Evolutionary conservation across 192 early-diverging fungal genomes (phyloP).

Genomic region (Geranomyces variabilis): DNA sequence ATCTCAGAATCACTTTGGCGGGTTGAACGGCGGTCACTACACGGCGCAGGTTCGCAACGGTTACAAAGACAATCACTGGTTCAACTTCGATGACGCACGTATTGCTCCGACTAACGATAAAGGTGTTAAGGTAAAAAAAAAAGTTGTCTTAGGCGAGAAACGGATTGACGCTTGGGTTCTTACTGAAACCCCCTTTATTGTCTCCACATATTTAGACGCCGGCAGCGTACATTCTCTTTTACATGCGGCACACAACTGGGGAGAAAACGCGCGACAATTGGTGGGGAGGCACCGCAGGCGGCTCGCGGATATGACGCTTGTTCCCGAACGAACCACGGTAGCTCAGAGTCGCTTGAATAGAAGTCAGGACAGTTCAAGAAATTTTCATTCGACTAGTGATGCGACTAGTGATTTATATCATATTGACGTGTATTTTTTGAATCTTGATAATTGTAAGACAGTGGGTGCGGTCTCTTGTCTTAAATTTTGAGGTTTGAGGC

Average conservation of each 20-base stretch:
- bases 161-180: slow-evolving; percentile 68
- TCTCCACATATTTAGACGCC: slow-evolving; percentile 36
- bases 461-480: no score
- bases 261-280: slow-evolving; percentile 32
- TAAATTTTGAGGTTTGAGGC: no score
- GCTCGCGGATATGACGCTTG: no score
- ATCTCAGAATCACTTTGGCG: slow-evolving; percentile 76
- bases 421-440: no score
- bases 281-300: slow-evolving; percentile 28
- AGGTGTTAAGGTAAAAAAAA: slow-evolving; percentile 44
- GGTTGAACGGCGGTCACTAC: slow-evolving; percentile 81
- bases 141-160: no score
- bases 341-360: no score
- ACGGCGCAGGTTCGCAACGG: slow-evolving; percentile 75
- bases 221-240: slow-evolving; percentile 69
- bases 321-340: no score
- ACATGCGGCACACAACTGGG: slow-evolving; percentile 40
- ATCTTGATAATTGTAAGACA: no score
- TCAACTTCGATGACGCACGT: slow-evolving; percentile 77
- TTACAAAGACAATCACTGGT: slow-evolving; percentile 70
- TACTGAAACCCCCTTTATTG: slow-evolving; percentile 59
- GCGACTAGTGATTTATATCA: no score
- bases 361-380: no score
- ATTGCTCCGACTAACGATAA: slow-evolving; percentile 46
- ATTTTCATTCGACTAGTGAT: no score